A percentile compares a stretch with the other conserved stretches of the same genome.
These are phyloP conservation scores for Cinchona pubescens DNA, from an alignment of 257 asterid genomes.

Conservation along the genomic window DNA sequence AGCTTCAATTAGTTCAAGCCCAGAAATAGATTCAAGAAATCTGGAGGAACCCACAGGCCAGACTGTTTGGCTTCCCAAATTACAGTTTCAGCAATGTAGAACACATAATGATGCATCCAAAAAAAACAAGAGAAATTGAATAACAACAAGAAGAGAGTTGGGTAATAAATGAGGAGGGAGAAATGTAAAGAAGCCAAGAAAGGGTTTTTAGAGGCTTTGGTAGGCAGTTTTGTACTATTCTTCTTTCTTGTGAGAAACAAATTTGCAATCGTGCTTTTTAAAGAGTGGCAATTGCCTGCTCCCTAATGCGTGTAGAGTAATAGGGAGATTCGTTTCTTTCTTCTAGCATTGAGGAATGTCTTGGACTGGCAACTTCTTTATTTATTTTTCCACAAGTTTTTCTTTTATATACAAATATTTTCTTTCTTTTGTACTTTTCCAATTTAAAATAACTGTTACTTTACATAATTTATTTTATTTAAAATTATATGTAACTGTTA, in stretches of 20 bases:
- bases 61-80: constrained; percentile 15
- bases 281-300: constrained; percentile 11
- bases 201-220: constrained; percentile 14
- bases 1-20: constrained; percentile 12
- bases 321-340: constrained; percentile 30
- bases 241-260: background rate
- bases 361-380: background rate
- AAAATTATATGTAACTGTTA: too few relatives aligned
- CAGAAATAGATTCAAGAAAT: constrained; percentile 14
- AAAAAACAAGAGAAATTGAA: background rate
- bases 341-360: constrained; percentile 13
- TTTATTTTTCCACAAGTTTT: background rate
- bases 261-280: constrained; percentile 13
- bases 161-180: background rate
- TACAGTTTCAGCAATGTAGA: constrained; percentile 15
- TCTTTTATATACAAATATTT: too few relatives aligned
- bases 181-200: constrained; percentile 5
- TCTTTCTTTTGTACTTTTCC: background rate
- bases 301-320: background rate
- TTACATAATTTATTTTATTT: too few relatives aligned
- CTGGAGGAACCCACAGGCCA: constrained; percentile 12
- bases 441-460: too few relatives aligned
- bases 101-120: constrained; percentile 4
- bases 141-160: constrained; percentile 1
- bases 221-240: constrained; percentile 5